Percentiles rank a stretch among this genome's conserved stretches.
Evolutionary conservation across 2,329 filamentous ascomycete species (phyloP).

Genomic region (Colletotrichum viniferum): DNA sequence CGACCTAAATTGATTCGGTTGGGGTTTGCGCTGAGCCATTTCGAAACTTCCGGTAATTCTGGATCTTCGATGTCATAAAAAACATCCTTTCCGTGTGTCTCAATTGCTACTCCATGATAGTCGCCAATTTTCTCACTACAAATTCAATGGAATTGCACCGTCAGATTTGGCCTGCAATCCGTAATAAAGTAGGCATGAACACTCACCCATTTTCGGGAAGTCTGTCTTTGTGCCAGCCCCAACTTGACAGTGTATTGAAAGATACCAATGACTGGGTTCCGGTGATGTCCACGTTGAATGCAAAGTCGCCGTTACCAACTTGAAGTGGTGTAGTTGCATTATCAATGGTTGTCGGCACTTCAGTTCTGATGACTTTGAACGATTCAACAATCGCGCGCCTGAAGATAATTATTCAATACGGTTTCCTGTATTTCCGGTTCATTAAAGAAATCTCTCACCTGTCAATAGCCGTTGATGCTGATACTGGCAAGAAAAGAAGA

Average conservation of each 20-base stretch:
- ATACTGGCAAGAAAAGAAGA: background rate
- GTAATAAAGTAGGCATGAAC: background rate
- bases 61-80: conserved; percentile 40
- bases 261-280: conserved; percentile 48
- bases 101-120: conserved; percentile 27
- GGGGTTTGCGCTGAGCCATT: conserved; percentile 56
- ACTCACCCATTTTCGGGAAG: conserved; percentile 37
- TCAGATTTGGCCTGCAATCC: background rate
- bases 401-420: background rate
- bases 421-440: background rate
- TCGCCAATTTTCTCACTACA: background rate
- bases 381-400: background rate
- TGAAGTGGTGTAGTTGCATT: conserved; percentile 34
- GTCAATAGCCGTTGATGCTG: background rate
- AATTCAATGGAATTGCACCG: background rate
- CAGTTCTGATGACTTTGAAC: background rate
- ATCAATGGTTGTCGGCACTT: background rate
- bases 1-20: conserved; percentile 47
- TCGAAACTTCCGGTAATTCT: conserved; percentile 33
- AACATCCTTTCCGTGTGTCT: conserved; percentile 38
- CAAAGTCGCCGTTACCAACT: conserved; percentile 54
- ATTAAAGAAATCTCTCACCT: background rate
- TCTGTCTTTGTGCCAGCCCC: conserved; percentile 55
- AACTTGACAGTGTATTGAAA: conserved; percentile 49
- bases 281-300: conserved; percentile 50